Percentiles rank a stretch among this genome's conserved stretches.
phyloP scores from a whole-genome alignment of 352 stramenopile genomes.

The Globisporangium camurandrum region DNA sequence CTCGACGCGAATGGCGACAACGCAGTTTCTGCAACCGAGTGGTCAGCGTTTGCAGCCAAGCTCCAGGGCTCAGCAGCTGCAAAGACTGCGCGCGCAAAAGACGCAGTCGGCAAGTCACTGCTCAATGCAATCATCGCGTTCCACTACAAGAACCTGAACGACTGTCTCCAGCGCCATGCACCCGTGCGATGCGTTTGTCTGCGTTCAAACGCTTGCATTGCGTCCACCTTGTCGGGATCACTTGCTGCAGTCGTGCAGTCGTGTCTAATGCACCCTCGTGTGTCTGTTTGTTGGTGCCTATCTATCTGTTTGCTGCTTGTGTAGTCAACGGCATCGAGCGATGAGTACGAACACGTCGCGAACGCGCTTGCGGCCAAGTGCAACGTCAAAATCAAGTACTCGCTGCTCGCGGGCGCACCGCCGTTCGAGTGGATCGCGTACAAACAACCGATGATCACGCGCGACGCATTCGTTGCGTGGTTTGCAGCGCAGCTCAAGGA shows the following conservation, averaged over 20 bases:
- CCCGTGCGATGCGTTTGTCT: not conserved
- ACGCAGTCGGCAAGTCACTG: not conserved
- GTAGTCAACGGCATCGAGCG: not conserved
- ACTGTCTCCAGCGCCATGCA: constrained; percentile 18
- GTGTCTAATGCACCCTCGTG: too few species aligned
- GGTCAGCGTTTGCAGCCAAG: not conserved
- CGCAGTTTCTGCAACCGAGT: not conserved
- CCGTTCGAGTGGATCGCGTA: constrained; percentile 32
- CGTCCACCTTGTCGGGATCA: too few species aligned
- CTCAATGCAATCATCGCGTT: constrained; percentile 19
- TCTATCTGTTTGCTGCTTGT: too few species aligned
- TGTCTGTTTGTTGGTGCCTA: too few species aligned
- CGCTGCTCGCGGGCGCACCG: constrained; percentile 21
- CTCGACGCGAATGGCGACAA: constrained; percentile 2
- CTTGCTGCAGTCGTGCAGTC: too few species aligned
- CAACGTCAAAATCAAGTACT: constrained; percentile 44
- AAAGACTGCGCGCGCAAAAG: not conserved
- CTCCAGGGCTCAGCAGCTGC: not conserved
- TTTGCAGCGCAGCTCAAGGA: not conserved
- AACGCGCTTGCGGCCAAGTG: constrained; percentile 20
- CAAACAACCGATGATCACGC: not conserved
- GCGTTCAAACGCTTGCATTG: not conserved
- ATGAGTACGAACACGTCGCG: not conserved
- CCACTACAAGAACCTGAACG: constrained; percentile 26
- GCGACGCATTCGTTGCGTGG: not conserved